These are phyloP conservation scores for Phoma sp. DNA, from an alignment of 2,329 filamentous ascomycete genomes.

Conservation along the genomic window DNA sequence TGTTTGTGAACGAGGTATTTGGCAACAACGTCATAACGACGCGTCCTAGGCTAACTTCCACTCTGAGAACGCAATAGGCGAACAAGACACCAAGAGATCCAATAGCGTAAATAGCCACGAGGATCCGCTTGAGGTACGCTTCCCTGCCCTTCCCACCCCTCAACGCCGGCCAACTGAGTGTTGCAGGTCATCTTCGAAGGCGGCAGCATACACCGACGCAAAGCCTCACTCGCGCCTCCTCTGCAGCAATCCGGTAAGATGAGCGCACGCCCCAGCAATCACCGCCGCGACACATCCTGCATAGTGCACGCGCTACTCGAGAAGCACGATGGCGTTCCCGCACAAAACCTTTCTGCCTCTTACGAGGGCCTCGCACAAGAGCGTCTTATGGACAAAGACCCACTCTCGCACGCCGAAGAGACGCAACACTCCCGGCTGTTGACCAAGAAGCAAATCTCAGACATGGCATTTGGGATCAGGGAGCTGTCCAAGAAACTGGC, in stretches of 20 bases:
- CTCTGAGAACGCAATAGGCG: constrained; percentile 39
- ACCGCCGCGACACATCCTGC: constrained; percentile 59
- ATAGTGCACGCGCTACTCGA: constrained; percentile 67
- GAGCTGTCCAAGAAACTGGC: constrained; percentile 87
- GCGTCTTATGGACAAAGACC: constrained; percentile 53
- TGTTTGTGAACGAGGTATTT: constrained; percentile 35
- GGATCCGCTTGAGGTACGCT: constrained; percentile 52
- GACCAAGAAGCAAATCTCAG: constrained; percentile 91
- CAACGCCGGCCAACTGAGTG: constrained; percentile 11
- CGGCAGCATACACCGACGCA: constrained; percentile 61
- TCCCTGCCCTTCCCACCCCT: background rate
- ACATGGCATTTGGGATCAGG: constrained; percentile 96
- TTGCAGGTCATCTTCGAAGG: constrained; percentile 63
- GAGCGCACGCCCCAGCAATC: constrained; percentile 44
- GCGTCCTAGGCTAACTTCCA: constrained; percentile 42
- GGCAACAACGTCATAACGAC: constrained; percentile 27
- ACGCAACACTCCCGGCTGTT: constrained; percentile 72
- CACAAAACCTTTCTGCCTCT: constrained; percentile 31
- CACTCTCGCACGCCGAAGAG: constrained; percentile 41
- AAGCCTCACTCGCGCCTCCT: constrained; percentile 63
- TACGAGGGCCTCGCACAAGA: constrained; percentile 46
- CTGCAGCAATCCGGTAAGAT: constrained; percentile 17
- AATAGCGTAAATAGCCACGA: constrained; percentile 42
- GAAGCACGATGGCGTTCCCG: constrained; percentile 46
- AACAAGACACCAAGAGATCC: constrained; percentile 38